Base-by-base conservation (phyloP, 2,329 filamentous ascomycete species). In the Cercospora berteroae region DNA sequence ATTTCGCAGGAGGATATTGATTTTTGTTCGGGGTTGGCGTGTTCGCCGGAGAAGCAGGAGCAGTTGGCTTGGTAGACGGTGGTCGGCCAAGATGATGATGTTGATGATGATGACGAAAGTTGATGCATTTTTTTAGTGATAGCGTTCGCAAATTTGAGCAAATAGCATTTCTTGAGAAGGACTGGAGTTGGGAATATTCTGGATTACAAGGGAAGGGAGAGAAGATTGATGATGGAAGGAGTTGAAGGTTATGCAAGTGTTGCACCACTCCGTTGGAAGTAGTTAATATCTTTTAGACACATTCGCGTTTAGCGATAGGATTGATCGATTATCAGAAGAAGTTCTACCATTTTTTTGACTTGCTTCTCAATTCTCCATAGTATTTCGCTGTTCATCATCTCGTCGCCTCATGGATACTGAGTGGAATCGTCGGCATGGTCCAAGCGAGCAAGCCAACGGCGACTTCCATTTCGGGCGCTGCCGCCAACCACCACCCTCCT, bases 11-110 rank as follows among this genome's bases (percentile, higher is more conserved):
- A 69, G 48, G 75, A 77, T 64, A 69, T 74, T 20, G 72, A 74
- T 23, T 76, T 77, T 52, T 77, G 75, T 59, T 55, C 65, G n/a
- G 74, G 74, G 6, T 63, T 77, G 67, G 59, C 70, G 23, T 76
- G 74, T 66, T 61, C 62, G 8, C 60, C 66, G 25, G 63, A 60
- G 66, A 68, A 48, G 67, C 68, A 72, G 70, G 72, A 74, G 64
- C 70, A 67, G 67, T 73, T 77, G 59, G 71, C 71, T 9, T 76
- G 74, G 74, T 77, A 67, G 52, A 39, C 5, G 3, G 10, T 36
- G 31, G 31, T 36, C 12, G 31, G 12, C 27, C 8, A 31, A 31
- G 29, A 50, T 31, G 25, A 52, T 18, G 29, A n/a, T 29, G 29
- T 23, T 25, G 39, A 29, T 50, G 27, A 56, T 13, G 16, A 36